Evolutionary conservation across 805 yeast species (phyloP).

Genomic region (Schwanniomyces vanrijiae): DNA sequence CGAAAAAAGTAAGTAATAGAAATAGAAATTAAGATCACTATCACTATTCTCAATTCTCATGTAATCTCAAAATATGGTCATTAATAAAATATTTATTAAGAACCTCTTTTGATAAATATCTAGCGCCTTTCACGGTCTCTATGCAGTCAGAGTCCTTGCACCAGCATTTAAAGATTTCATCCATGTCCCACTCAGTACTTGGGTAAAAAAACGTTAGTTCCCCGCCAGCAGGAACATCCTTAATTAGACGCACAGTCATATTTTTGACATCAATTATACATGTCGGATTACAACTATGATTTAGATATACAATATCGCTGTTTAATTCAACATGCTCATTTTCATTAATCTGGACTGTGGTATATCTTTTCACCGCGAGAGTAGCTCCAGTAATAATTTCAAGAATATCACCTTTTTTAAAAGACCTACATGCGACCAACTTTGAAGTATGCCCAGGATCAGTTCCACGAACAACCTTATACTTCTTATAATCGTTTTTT

Average conservation of each 20-base stretch:
- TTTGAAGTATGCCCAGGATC: constrained; percentile 2
- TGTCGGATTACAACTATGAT: constrained; percentile 5
- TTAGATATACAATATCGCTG: constrained; percentile 6
- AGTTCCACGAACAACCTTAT: constrained; percentile 3
- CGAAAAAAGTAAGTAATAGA: too few species aligned
- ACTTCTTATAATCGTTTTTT: not conserved
- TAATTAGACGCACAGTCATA: constrained; percentile 5
- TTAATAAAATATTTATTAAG: constrained; percentile 5
- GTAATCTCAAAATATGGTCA: constrained; percentile 4
- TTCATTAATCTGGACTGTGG: constrained; percentile 5
- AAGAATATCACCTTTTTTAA: constrained; percentile 5
- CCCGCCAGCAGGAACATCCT: constrained; percentile 4
- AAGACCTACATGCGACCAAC: constrained; percentile 2
- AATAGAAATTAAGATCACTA: too few species aligned
- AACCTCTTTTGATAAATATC: constrained; percentile 4
- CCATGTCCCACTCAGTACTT: constrained; percentile 7
- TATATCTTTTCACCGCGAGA: constrained; percentile 3
- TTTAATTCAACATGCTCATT: constrained; percentile 5
- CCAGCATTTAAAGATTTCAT: constrained; percentile 6
- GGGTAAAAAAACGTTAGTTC: constrained; percentile 6
- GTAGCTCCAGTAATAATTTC: constrained; percentile 2
- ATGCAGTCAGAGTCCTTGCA: constrained; percentile 3
- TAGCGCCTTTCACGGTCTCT: constrained; percentile 4
- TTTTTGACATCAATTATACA: constrained; percentile 5
- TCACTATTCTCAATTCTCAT: too few species aligned